Evolutionary conservation across 352 stramenopile species (phyloP).

Genomic region (Pythium pyrilobum): DNA sequence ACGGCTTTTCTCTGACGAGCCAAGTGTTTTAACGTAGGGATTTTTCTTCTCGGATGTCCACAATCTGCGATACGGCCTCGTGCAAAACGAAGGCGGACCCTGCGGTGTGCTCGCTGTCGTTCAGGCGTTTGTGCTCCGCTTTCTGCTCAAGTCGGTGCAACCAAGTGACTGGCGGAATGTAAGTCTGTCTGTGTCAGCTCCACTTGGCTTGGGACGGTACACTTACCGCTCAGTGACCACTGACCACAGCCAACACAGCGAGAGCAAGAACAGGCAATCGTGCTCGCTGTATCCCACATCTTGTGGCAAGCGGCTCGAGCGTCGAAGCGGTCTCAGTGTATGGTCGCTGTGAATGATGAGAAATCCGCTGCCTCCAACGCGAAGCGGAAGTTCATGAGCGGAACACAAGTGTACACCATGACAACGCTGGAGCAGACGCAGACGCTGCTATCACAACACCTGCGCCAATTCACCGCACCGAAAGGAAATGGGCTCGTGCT

Average conservation of each 20-base stretch:
- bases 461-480: constrained; percentile 44
- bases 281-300: constrained; percentile 54
- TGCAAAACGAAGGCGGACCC: constrained; percentile 91
- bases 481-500: constrained; percentile 67
- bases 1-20: neutral
- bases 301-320: constrained; percentile 47
- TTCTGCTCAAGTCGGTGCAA: constrained; percentile 40
- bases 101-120: constrained; percentile 94
- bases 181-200: no score
- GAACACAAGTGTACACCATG: constrained; percentile 26
- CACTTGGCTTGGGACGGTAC: no score
- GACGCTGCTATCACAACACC: constrained; percentile 25
- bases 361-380: neutral
- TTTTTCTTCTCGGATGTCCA: constrained; percentile 52
- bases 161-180: constrained; percentile 61
- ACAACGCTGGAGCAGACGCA: constrained; percentile 27
- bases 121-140: constrained; percentile 88
- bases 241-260: constrained; percentile 26
- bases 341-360: constrained; percentile 31
- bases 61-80: constrained; percentile 83
- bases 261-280: constrained; percentile 37
- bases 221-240: neutral
- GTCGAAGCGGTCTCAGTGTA: constrained; percentile 19
- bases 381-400: constrained; percentile 46
- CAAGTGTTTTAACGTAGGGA: constrained; percentile 25